A percentile compares a stretch with the other conserved stretches of the same genome.
These are phyloP conservation scores for Candida sojae DNA, from an alignment of 1,139 yeast genomes.

Conservation along the genomic window DNA sequence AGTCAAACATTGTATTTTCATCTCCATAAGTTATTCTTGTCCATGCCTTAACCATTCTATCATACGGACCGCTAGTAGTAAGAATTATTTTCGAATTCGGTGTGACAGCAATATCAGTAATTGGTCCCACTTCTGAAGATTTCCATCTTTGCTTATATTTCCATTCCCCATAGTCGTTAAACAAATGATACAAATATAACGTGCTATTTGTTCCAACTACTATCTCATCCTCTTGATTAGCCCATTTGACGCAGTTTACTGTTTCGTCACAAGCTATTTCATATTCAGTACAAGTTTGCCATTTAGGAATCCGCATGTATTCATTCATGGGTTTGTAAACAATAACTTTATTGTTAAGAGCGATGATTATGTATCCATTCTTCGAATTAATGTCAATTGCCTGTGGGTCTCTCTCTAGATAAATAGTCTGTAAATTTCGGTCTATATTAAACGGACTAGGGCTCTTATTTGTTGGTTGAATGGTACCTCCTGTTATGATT, in stretches of 20 bases:
- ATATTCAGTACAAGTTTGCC: conserved; percentile 42
- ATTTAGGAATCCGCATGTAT: conserved; percentile 44
- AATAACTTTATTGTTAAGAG: conserved; percentile 31
- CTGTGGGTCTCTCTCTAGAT: conserved; percentile 64
- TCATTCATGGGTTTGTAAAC: conserved; percentile 49
- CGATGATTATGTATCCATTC: conserved; percentile 60
- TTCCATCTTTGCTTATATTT: conserved; percentile 52
- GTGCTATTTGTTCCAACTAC: conserved; percentile 57
- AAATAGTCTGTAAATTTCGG: conserved; percentile 70
- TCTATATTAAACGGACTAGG: conserved; percentile 17
- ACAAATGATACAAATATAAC: conserved; percentile 55
- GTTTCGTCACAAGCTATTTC: conserved; percentile 19
- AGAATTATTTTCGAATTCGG: conserved; percentile 69
- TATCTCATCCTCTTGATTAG: conserved; percentile 55
- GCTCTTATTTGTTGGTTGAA: conserved; percentile 12
- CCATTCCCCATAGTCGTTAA: conserved; percentile 45
- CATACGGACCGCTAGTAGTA: conserved; percentile 57
- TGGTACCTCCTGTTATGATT: conserved; percentile 45
- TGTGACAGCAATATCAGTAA: conserved; percentile 55
- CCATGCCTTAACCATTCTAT: conserved; percentile 77
- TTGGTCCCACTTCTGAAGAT: conserved; percentile 56
- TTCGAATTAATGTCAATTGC: conserved; percentile 63
- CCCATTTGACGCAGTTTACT: conserved; percentile 69
- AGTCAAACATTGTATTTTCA: conserved; percentile 68
- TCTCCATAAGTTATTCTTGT: conserved; percentile 69